Base-by-base conservation (phyloP, 2,329 filamentous ascomycete genomes). In the Cladophialophora carrionii region DNA sequence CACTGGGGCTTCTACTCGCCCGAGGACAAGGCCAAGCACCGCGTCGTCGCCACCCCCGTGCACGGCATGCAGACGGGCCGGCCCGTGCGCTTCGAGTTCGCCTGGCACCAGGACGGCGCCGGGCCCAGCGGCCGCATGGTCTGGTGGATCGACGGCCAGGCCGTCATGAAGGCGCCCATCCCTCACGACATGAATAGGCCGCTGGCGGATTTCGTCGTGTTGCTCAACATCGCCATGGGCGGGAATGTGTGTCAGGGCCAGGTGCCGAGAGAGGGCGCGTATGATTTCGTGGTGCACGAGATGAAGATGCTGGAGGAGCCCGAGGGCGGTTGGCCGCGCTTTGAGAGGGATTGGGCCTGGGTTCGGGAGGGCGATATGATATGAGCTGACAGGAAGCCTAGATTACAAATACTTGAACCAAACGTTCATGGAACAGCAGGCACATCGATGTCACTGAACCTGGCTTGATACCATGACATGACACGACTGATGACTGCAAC, bases 221-320 rank as follows among this genome's bases (percentile, higher is more conserved):
- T 72, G 24, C 60, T 72, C 10, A 72, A 72, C 43, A 64, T 72
- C 43, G 70, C 70, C 6, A 72, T 72, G 70, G 69, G 69, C n/a
- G 70, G 70, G 17, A 71, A 70, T 62, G 70, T 72, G 22, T 70
- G 68, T 62, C 64, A 67, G 56, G 70, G 70, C n/a, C 57, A 68
- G 59, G 62, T 65, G 8, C 70, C 70, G 3, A 4, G 49, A 12
- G 64, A 72, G 52, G 70, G 70, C 5, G 48, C 48, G 2, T 72
- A 71, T 49, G 70, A 72, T 58, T 58, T 72, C 26, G 67, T 71
- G 14, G 69, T 72, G 54, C 69, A 72, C 54, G 66, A 68, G 22
- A 46, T 71, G 64, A 65, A 62, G 46, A 66, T 72, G 69, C 37
- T 56, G 4, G 69, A 62, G 8, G 64, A 70, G 59, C 67, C 66